Evolutionary conservation across 164 flowering plant genomes (phyloP), one percentile per base, ranked within the genome.

Genomic region (Piper longum): DNA sequence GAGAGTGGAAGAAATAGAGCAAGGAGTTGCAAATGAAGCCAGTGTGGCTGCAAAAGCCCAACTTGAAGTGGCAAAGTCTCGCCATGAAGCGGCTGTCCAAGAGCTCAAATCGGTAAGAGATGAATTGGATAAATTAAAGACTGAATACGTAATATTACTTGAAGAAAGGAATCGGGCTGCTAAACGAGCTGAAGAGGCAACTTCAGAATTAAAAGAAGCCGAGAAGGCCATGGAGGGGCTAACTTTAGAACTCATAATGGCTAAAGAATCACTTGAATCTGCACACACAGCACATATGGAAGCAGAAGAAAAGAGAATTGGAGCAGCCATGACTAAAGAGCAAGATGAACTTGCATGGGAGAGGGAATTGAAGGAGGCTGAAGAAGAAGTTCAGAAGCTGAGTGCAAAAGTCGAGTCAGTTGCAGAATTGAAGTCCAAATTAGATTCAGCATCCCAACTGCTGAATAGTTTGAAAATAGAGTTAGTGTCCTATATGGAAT

Each of bases 1-100:
- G 40, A 75, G 93, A 61, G 82, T 85, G 51, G 82, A 82, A 72
- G 95, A 89, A 76, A 75, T 87, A 78, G 87, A 87, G 71, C 91
- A 83, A 76, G 96, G 98, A 39, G 81, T 86, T 40, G 86, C 85
- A 51, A 86, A 86, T 64, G 96, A 89, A 41, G 82, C 89, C 16
- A 85, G 92, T 66, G 79, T 81, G 64, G 96, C 95, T n/a, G 87
- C 89, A 67, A 91, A 82, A 79, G 89, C 91, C 19, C 95, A 87
- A 75, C 86, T 91, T 52, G 95, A 91, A 75, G 88, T 88, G 59
- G 91, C 95, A 57, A 80, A 82, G 69, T 83, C 89, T 42, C 74
- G 93, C 71, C 84, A 88, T 68, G 67, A 72, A 18, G 77, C 85
- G 52, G 92, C 97, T 5, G 73, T 85, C 41, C 62, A 78, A 19